A percentile compares a stretch with the other conserved stretches of the same genome.
phyloP scores from a whole-genome alignment of 106 monocot genomes.

The Xerophyta viscosa region DNA sequence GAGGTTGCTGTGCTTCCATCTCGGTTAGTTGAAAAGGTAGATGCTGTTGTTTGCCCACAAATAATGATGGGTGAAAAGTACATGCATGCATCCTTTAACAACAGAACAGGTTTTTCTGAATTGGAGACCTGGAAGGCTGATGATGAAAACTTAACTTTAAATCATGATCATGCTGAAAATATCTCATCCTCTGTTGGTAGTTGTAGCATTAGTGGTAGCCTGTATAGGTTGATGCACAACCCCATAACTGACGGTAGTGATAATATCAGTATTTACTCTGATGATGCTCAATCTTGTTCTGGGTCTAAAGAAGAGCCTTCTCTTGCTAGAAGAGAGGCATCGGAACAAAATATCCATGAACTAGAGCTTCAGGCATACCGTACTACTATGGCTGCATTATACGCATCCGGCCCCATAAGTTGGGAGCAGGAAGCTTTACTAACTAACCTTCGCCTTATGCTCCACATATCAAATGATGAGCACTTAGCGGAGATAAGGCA shows the following conservation, averaged over 20 bases:
- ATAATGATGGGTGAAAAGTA: conserved; percentile 23
- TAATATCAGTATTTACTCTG: conserved; percentile 19
- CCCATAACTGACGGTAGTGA: conserved; percentile 4
- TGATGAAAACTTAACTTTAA: background rate
- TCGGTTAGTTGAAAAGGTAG: conserved; percentile 27
- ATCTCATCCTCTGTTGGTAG: conserved; percentile 44
- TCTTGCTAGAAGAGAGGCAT: conserved; percentile 8
- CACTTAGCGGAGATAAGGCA: conserved; percentile 50
- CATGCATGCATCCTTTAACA: conserved; percentile 22
- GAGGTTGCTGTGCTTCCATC: conserved; percentile 4
- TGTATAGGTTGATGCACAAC: conserved; percentile 8
- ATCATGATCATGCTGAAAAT: conserved; percentile 27
- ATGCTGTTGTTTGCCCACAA: conserved; percentile 33
- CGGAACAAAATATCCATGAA: conserved; percentile 32
- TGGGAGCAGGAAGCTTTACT: conserved; percentile 80
- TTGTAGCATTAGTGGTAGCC: conserved; percentile 31
- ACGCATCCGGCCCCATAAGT: conserved; percentile 74
- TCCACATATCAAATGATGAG: conserved; percentile 76
- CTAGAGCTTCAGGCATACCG: conserved; percentile 61
- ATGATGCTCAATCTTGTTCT: conserved; percentile 24
- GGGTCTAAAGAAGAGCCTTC: conserved; percentile 15
- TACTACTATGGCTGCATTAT: conserved; percentile 44
- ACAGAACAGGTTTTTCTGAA: conserved; percentile 20
- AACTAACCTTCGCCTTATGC: conserved; percentile 57
- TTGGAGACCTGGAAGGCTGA: conserved; percentile 1